Base-by-base conservation (phyloP, 208 protist genomes). In the Crithidia fasciculata region DNA sequence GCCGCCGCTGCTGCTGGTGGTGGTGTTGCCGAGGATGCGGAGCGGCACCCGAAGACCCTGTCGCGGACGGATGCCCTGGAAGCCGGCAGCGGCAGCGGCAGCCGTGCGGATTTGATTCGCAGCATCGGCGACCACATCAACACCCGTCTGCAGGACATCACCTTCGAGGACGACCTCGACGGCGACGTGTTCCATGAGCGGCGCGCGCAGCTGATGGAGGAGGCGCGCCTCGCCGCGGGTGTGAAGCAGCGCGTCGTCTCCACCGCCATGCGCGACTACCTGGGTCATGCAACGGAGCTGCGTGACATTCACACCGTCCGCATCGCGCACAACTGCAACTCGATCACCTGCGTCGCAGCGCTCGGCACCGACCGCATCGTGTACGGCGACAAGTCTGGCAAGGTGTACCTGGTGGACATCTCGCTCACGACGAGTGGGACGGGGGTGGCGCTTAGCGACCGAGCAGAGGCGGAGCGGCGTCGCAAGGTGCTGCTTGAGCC, bases 361-460 rank as follows among this genome's bases (percentile, higher is more conserved):
- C 82, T 96, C 66, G 89, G 88, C 37, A 57, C 45, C 0, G 84
- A 93, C 13, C 62, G 89, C 39, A 73, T 96, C 37, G 84, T 91
- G 8, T 85, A 93, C 41, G 93, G 93, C 40, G 93, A 97, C 66
- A 97, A 97, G 74, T 84, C 91, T 2, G 93, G 93, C 2, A 83
- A 88, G 28, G 90, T 96, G 16, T 96, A 92, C 70, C 19, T 91
- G 5, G 82, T 75, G 2, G 82, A 91, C 66, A 58, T 79, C 45
- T 92, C 54, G n/a, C 47, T 78, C 18, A 45, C 71, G 36, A 73
- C 71, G 59, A 58, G 55, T 10, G 61, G 60, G 8, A 47, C 64
- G 3, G 76, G 74, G 8, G n/a, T 72, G 39, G 55, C 63, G 12
- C 19, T 63, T 7, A 60, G 63, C 49, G 61, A 73, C 7, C 36